Evolutionary conservation across 2,329 filamentous ascomycete genomes (phyloP).

Genomic region (Fusarium kyushuense): DNA sequence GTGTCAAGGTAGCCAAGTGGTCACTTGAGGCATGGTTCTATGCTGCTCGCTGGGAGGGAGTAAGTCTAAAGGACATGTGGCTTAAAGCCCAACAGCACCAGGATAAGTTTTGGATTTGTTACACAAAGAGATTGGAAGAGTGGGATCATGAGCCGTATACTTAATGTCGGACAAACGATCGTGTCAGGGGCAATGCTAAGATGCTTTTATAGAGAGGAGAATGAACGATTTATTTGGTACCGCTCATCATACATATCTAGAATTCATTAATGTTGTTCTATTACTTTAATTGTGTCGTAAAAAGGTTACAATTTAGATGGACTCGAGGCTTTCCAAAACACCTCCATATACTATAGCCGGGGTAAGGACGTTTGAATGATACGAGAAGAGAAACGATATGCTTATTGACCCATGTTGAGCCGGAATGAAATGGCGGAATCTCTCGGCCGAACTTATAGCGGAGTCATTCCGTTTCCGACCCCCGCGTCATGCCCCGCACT

Average conservation of each 20-base stretch:
- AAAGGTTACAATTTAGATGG: too few species aligned
- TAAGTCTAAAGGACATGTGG: slow-evolving; percentile 16
- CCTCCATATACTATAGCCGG: too few species aligned
- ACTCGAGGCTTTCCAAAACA: too few species aligned
- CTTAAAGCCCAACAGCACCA: background rate
- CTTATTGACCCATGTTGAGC: slow-evolving; percentile 1
- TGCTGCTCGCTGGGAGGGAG: slow-evolving; percentile 31
- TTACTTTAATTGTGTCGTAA: too few species aligned
- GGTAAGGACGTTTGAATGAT: too few species aligned
- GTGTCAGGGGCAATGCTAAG: too few species aligned
- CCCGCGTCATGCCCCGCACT: slow-evolving; percentile 19
- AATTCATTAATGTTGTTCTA: too few species aligned
- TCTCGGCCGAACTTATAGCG: background rate
- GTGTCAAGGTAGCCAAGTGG: slow-evolving; percentile 23
- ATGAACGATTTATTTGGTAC: too few species aligned
- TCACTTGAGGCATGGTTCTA: slow-evolving; percentile 40
- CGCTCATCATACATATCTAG: too few species aligned
- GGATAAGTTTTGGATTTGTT: slow-evolving; percentile 6
- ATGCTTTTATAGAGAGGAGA: too few species aligned
- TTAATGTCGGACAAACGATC: too few species aligned
- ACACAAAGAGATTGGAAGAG: background rate
- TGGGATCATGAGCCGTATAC: slow-evolving; percentile 26
- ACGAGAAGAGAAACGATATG: too few species aligned
- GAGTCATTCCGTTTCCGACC: slow-evolving; percentile 7
- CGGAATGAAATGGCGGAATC: slow-evolving; percentile 4